phyloP scores from a whole-genome alignment of 805 yeast species.

The Brettanomyces nanus region DNA sequence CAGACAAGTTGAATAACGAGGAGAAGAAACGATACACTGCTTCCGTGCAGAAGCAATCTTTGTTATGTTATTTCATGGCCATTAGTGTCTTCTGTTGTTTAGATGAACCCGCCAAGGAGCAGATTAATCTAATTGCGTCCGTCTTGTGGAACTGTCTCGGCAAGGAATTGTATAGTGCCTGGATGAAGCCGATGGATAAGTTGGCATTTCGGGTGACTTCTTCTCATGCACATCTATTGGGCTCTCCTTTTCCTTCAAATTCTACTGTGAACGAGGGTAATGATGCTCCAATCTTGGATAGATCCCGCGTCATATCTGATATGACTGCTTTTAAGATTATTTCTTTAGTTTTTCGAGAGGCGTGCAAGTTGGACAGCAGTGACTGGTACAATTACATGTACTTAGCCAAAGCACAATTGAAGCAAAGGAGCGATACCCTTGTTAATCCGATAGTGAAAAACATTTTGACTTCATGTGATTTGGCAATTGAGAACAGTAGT shows the following conservation, averaged over 20 bases:
- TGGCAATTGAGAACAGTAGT: constrained; percentile 30
- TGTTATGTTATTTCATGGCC: constrained; percentile 72
- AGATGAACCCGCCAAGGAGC: constrained; percentile 11
- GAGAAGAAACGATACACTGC: constrained; percentile 60
- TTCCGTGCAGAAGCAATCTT: constrained; percentile 54
- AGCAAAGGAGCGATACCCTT: constrained; percentile 27
- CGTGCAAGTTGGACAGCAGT: constrained; percentile 33
- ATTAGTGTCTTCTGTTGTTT: constrained; percentile 32
- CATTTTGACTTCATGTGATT: constrained; percentile 35
- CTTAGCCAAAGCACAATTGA: constrained; percentile 49
- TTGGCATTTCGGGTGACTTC: constrained; percentile 40
- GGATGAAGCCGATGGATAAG: constrained; percentile 57
- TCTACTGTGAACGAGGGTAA: constrained; percentile 3
- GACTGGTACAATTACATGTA: constrained; percentile 61
- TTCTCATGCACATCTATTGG: constrained; percentile 1
- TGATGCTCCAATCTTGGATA: constrained; percentile 1
- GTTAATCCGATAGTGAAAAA: constrained; percentile 29
- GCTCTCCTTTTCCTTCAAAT: constrained; percentile 4
- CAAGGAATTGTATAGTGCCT: constrained; percentile 49
- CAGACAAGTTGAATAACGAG: constrained; percentile 62
- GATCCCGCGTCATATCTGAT: constrained; percentile 6
- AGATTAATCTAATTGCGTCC: constrained; percentile 29
- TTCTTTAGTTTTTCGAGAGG: constrained; percentile 36
- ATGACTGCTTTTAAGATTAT: constrained; percentile 24
- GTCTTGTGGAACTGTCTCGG: constrained; percentile 48